Conservation (phyloP, 208 protist genomes). For the Trichomonas tenax region DNA sequence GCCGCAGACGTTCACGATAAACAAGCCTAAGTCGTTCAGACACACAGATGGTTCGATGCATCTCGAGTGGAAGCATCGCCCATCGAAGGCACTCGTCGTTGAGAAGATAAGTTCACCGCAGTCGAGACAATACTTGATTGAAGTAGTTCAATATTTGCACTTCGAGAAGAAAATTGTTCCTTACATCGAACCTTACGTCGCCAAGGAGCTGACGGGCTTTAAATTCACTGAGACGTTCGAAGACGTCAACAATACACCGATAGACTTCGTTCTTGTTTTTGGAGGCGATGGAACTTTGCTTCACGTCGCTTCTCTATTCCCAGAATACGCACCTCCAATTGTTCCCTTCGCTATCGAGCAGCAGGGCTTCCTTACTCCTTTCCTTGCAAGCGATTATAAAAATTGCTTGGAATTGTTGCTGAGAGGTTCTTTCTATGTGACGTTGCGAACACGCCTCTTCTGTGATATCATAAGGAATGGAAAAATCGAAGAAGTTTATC, state of each 20-base stretch:
- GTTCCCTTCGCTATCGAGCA: not conserved
- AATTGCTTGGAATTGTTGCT: not conserved
- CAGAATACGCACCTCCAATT: not conserved
- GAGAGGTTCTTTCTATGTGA: not conserved
- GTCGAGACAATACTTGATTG: not conserved
- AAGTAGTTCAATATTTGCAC: not conserved
- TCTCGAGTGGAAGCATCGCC: not conserved
- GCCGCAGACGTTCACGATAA: not conserved
- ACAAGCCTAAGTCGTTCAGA: not conserved
- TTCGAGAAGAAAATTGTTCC: not conserved
- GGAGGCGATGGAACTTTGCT: slow-evolving; percentile 1
- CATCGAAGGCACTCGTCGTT: not conserved
- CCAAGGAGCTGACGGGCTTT: not conserved
- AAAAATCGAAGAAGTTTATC: not conserved
- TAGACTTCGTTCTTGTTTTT: slow-evolving; percentile 11
- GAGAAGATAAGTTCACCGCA: not conserved
- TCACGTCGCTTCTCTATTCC: not conserved
- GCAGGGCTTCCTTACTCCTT: not conserved
- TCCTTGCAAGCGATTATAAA: not conserved
- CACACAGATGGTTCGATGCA: not conserved
- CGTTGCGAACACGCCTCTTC: not conserved
- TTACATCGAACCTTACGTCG: not conserved
- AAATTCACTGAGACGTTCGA: not conserved
- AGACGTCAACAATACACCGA: not conserved
- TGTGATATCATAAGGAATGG: not conserved